Base-by-base conservation (phyloP, 306 rosid species). In the Fagus crenata region DNA sequence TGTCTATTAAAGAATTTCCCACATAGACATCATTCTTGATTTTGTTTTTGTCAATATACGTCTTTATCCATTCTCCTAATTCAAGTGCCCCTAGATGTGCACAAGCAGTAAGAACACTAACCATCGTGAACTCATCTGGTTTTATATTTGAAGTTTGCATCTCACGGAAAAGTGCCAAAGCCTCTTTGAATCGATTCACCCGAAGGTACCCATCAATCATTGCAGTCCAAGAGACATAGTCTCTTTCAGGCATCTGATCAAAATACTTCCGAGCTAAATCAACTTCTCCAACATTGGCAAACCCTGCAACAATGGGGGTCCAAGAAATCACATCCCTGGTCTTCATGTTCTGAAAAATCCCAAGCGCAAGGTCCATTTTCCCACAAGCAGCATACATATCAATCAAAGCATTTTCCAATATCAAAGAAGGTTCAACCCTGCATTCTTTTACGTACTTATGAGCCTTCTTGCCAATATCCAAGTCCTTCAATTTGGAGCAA, bases 101-200 rank as follows among this genome's bases (percentile, higher is more conserved):
- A 78, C 98, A 94, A 39, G 97, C 98, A 2, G 91, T 92, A 65
- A 94, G 86, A 72, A 89, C 75, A 77, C 98, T 94, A 43, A 94
- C 98, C 89, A 90, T 84, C 67, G 96, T 94, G 87, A 89, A 94
- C 75, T 88, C 96, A 68, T 94, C 98, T n/a, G 98, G 93, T 81
- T 73, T 87, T 65, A 87, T 78, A 79, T 84, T 83, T 63, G 87
- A 92, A 55, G 80, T 74, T 76, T 92, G 98, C 97, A 95, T 95
- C 87, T 89, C 71, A 0, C 92, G 93, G 76, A 94, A 94, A 53
- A 95, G 89, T 56, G 42, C 86, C 84, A 95, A 84, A 42, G 85
- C 96, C 79, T 95, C 98, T 78, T 82, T 90, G 90, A 92, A 95
- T 75, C 75, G 81, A 81, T 90, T 95, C 80, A 76, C 78, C 68